Conservation (phyloP, 306 rosid genomes). For the Inga laurina region DNA sequence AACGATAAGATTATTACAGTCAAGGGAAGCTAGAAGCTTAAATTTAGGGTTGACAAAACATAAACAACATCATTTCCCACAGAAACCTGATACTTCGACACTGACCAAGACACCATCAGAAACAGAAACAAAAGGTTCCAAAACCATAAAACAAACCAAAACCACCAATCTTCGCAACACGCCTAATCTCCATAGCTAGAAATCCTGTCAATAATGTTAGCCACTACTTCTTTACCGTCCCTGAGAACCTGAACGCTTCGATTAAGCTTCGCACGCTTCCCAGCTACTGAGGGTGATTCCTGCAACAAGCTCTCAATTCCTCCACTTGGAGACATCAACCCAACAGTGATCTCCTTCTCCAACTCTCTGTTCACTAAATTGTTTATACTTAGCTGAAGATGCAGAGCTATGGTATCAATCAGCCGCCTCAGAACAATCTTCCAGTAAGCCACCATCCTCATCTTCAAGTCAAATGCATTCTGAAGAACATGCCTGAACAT, state of each 20-base stretch:
- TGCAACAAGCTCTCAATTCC: conserved; percentile 59
- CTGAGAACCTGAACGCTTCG: conserved; percentile 36
- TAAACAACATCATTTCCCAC: no score
- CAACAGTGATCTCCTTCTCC: conserved; percentile 41
- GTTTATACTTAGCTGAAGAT: conserved; percentile 37
- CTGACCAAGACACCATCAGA: no score
- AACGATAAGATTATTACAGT: no score
- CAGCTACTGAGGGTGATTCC: conserved; percentile 46
- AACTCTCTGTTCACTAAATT: conserved; percentile 42
- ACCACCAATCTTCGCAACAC: background rate
- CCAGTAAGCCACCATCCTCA: conserved; percentile 61
- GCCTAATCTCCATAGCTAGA: conserved; percentile 5
- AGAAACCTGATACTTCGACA: no score
- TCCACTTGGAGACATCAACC: conserved; percentile 25
- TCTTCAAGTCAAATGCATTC: conserved; percentile 55
- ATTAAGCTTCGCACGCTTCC: conserved; percentile 41
- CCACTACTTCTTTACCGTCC: conserved; percentile 41
- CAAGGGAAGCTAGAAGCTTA: no score
- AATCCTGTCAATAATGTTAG: conserved; percentile 39
- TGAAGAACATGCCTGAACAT: background rate
- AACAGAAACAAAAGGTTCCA: no score
- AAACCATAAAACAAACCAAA: background rate
- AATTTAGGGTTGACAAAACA: no score
- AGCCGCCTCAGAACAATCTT: conserved; percentile 49
- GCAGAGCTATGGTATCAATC: conserved; percentile 46